Percentiles rank a stretch among this genome's conserved stretches.
Conservation (phyloP, 2,329 filamentous ascomycete species). For the Fusarium sp. region DNA sequence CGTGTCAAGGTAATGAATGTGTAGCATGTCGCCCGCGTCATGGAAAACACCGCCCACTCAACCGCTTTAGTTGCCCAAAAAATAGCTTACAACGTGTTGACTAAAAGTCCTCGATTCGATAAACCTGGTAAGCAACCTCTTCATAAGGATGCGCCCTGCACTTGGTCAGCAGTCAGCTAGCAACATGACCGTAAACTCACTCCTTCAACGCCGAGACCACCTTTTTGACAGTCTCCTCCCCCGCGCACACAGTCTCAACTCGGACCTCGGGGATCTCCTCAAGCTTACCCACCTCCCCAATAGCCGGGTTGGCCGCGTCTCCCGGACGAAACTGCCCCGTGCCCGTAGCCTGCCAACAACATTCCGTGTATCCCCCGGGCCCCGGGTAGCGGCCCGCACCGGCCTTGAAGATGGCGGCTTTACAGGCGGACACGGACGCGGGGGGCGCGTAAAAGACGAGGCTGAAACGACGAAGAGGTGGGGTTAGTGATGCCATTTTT, state of each 20-base stretch:
- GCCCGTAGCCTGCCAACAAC: conserved; percentile 63
- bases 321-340: conserved; percentile 76
- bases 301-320: conserved; percentile 69
- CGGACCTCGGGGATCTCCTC: conserved; percentile 70
- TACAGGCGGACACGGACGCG: conserved; percentile 59
- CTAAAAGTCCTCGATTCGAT: conserved; percentile 42
- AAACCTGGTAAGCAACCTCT: conserved; percentile 41
- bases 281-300: conserved; percentile 67
- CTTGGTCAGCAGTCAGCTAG: neutral
- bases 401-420: conserved; percentile 66
- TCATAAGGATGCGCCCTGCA: conserved; percentile 47
- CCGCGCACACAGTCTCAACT: conserved; percentile 72
- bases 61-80: neutral
- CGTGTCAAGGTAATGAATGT: neutral
- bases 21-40: neutral
- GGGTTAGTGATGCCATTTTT: conserved; percentile 28
- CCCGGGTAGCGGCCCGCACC: conserved; percentile 66
- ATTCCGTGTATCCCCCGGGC: conserved; percentile 66
- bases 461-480: conserved; percentile 39
- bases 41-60: neutral
- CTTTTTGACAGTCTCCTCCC: conserved; percentile 65
- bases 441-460: conserved; percentile 65
- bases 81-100: neutral
- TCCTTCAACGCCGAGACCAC: conserved; percentile 74
- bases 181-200: conserved; percentile 50